A percentile compares a stretch with the other conserved stretches of the same genome.
These are phyloP conservation scores for Backusella liffmaniae DNA, from an alignment of 192 early-diverging fungal species.

Conservation along the genomic window DNA sequence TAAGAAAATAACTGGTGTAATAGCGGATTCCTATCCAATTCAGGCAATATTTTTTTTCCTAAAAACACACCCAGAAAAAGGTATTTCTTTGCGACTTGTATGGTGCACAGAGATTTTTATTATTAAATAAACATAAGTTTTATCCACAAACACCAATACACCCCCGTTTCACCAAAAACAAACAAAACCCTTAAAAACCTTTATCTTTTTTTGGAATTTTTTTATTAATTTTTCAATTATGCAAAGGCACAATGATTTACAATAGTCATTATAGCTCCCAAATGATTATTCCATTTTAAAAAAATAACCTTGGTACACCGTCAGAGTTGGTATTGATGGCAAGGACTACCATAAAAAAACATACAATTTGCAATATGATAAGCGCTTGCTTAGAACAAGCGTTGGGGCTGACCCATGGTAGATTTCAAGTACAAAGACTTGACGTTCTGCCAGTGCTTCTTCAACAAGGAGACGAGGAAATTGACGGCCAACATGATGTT, in stretches of 20 bases:
- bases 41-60: neutral
- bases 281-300: slow-evolving; percentile 7
- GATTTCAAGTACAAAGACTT: slow-evolving; percentile 98
- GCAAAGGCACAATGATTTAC: neutral
- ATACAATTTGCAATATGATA: neutral
- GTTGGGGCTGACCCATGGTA: slow-evolving; percentile 94
- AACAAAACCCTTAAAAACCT: neutral
- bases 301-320: slow-evolving; percentile 20
- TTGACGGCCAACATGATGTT: slow-evolving; percentile 99
- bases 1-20: neutral
- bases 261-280: slow-evolving; percentile 14
- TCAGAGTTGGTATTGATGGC: slow-evolving; percentile 8
- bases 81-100: neutral
- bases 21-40: neutral
- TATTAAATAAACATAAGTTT: neutral
- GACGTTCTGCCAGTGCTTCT: slow-evolving; percentile 99
- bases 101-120: neutral
- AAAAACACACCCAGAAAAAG: neutral
- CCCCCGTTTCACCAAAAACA: neutral
- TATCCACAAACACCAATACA: neutral
- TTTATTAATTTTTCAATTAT: slow-evolving; percentile 3
- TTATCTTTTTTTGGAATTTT: neutral
- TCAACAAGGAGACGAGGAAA: slow-evolving; percentile 96
- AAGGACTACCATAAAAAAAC: neutral
- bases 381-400: slow-evolving; percentile 70